These are phyloP conservation scores for Nymphaea thermarum DNA, from an alignment of 164 flowering plant species.

Conservation along the genomic window DNA sequence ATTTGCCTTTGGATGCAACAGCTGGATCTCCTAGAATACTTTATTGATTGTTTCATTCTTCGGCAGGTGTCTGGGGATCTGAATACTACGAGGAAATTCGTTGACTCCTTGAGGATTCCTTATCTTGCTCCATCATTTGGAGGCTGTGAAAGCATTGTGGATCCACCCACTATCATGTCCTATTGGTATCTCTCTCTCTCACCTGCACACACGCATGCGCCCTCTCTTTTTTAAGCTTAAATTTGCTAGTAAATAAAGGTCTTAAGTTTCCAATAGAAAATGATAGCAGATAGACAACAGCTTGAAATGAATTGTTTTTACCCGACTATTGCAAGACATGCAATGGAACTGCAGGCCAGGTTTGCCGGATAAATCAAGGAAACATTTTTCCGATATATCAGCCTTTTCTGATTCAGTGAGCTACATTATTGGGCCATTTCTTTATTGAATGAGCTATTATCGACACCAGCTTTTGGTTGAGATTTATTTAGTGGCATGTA, in stretches of 20 bases:
- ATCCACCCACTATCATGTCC: slow-evolving; percentile 95
- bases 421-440: too few species aligned
- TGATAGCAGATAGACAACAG: too few species aligned
- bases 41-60: background rate
- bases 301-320: too few species aligned
- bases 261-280: background rate
- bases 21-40: background rate
- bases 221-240: too few species aligned
- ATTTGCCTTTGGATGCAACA: background rate
- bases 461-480: too few species aligned
- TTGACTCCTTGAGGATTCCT: slow-evolving; percentile 74
- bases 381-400: too few species aligned
- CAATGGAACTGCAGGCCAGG: too few species aligned
- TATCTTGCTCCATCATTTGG: slow-evolving; percentile 97
- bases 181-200: slow-evolving; percentile 47
- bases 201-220: background rate
- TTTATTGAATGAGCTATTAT: too few species aligned
- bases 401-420: too few species aligned
- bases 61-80: slow-evolving; percentile 81
- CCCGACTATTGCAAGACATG: too few species aligned
- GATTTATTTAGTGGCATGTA: too few species aligned
- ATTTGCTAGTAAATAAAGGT: background rate
- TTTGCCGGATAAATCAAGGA: too few species aligned
- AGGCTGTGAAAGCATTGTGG: slow-evolving; percentile 98
- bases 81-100: slow-evolving; percentile 44